phyloP scores from a whole-genome alignment of 495 filamentous ascomycete genomes.

The Penicillium goetzii region DNA sequence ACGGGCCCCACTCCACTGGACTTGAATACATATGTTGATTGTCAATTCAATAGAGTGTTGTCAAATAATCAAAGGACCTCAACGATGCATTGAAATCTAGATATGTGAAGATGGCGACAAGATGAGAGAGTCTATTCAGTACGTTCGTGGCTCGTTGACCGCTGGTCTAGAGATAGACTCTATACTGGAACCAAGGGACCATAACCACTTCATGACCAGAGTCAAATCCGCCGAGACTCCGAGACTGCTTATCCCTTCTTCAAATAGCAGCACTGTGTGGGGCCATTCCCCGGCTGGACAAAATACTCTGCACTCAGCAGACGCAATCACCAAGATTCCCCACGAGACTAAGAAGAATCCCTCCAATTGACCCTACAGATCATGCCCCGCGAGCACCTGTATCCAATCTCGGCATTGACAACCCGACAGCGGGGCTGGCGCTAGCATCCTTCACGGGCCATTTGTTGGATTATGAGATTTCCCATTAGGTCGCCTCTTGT shows the following conservation, averaged over 20 bases:
- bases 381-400: neutral
- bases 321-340: neutral
- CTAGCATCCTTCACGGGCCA: neutral
- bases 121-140: too few species aligned
- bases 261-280: neutral
- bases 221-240: neutral
- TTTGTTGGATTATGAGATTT: neutral
- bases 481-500: neutral
- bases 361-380: neutral
- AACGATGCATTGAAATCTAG: neutral
- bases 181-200: neutral
- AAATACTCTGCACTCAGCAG: neutral
- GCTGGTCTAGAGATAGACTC: neutral
- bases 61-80: neutral
- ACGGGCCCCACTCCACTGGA: slow-evolving; percentile 9
- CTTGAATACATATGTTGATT: neutral
- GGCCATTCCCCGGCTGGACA: neutral
- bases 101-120: neutral
- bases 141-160: neutral
- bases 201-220: neutral
- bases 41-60: neutral
- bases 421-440: neutral
- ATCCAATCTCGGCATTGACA: neutral
- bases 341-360: neutral
- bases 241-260: neutral